Conservation (phyloP, 257 asterid genomes). For the Solanum chiquidenum region DNA sequence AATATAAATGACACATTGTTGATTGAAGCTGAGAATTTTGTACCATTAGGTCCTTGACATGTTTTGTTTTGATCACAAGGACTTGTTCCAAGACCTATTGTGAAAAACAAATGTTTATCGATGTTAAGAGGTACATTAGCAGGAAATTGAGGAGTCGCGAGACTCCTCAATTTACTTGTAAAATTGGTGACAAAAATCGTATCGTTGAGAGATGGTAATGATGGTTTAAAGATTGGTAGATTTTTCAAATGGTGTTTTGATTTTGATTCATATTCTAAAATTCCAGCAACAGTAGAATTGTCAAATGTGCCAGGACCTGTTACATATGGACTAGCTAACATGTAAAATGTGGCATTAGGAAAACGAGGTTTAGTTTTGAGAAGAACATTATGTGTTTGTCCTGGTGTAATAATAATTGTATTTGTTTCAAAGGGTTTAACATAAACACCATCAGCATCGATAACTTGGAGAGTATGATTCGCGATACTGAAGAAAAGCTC, state of each 20-base stretch:
- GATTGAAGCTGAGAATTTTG: neutral
- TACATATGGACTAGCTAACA: neutral
- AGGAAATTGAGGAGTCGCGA: neutral
- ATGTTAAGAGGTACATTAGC: neutral
- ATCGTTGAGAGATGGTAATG: slow-evolving; percentile 32
- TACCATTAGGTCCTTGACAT: neutral
- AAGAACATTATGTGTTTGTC: neutral
- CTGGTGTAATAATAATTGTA: neutral
- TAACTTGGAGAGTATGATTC: slow-evolving; percentile 34
- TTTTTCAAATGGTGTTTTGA: slow-evolving; percentile 11
- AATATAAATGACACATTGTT: neutral
- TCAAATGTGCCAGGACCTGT: slow-evolving; percentile 29
- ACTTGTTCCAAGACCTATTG: neutral
- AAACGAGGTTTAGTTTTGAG: neutral
- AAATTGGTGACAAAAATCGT: slow-evolving; percentile 32
- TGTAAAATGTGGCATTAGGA: neutral
- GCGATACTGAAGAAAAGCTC: slow-evolving; percentile 50
- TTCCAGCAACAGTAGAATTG: slow-evolving; percentile 41
- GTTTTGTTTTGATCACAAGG: neutral
- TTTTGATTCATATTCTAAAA: slow-evolving; percentile 29
- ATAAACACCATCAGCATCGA: slow-evolving; percentile 43
- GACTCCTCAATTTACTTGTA: slow-evolving; percentile 8
- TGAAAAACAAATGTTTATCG: neutral
- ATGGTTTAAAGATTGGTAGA: slow-evolving; percentile 26
- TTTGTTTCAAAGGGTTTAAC: neutral